Evolutionary conservation across 192 early-diverging fungal species (phyloP).

Genomic region (Entophlyctis luteolus): DNA sequence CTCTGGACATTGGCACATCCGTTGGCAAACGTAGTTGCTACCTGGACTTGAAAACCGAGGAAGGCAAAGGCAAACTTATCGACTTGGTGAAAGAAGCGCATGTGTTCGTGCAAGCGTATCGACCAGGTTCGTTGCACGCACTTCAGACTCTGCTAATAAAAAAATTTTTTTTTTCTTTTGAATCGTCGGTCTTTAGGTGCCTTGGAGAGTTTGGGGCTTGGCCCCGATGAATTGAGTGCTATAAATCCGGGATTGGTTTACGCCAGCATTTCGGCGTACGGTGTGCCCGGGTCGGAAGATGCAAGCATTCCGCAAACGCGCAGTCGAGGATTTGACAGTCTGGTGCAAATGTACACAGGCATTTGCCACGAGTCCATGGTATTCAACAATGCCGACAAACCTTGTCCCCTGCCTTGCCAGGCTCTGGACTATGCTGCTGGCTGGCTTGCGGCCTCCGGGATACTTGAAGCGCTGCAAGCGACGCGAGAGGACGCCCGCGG

Average conservation of each 20-base stretch:
- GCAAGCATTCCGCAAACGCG: neutral
- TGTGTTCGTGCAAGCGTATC: constrained; percentile 35
- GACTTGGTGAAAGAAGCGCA: constrained; percentile 21
- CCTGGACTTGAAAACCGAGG: constrained; percentile 23
- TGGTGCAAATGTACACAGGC: constrained; percentile 30
- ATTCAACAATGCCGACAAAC: neutral
- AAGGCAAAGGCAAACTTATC: neutral
- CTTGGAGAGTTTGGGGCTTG: constrained; percentile 22
- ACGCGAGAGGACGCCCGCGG: constrained; percentile 1
- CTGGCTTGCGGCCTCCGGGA: constrained; percentile 29
- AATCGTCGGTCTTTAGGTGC: too few relatives aligned
- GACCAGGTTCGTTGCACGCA: constrained; percentile 24
- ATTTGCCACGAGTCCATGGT: constrained; percentile 11
- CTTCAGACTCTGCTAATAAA: too few relatives aligned
- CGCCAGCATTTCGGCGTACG: constrained; percentile 26
- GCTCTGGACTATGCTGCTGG: constrained; percentile 32
- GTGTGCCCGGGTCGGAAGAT: neutral
- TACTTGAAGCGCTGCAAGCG: constrained; percentile 12
- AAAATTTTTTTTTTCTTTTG: neutral
- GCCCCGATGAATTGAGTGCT: neutral
- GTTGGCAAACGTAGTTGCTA: constrained; percentile 27
- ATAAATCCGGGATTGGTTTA: constrained; percentile 23
- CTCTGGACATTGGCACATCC: constrained; percentile 18
- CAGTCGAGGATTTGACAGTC: constrained; percentile 29
- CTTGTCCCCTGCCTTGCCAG: constrained; percentile 28